These are phyloP conservation scores for Porphyrellus sp. DNA, from an alignment of 1,284 basidiomycete genomes.

Conservation along the genomic window DNA sequence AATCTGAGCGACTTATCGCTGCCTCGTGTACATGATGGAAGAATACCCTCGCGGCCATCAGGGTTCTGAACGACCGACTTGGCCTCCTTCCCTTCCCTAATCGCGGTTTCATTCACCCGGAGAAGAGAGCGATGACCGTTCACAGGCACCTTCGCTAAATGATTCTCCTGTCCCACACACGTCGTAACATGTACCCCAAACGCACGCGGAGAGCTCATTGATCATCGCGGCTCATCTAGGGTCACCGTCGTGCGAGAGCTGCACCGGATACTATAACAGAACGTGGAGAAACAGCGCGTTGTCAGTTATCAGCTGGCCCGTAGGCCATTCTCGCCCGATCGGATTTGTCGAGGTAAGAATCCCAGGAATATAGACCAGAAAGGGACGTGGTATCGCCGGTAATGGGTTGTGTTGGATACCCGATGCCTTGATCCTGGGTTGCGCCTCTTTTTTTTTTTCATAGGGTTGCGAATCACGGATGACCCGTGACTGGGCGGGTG, in stretches of 20 bases:
- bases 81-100: conserved; percentile 7
- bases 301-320: neutral
- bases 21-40: conserved; percentile 22
- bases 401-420: neutral
- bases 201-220: conserved; percentile 8
- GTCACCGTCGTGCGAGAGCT: conserved; percentile 4
- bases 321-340: conserved; percentile 1
- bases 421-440: neutral
- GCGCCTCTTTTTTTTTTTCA: neutral
- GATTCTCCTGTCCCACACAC: conserved; percentile 23
- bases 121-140: conserved; percentile 14
- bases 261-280: neutral
- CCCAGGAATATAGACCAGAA: neutral
- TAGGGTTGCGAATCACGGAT: neutral
- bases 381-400: neutral
- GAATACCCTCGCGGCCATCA: conserved; percentile 1
- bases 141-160: conserved; percentile 21
- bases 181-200: conserved; percentile 8
- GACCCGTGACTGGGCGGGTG: neutral
- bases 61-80: neutral
- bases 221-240: conserved; percentile 9
- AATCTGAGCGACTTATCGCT: conserved; percentile 7
- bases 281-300: conserved; percentile 3
- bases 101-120: conserved; percentile 3
- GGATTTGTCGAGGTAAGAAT: neutral